Evolutionary conservation across 2,329 filamentous ascomycete species (phyloP).

Genomic region (Ophiostoma angusticollis): DNA sequence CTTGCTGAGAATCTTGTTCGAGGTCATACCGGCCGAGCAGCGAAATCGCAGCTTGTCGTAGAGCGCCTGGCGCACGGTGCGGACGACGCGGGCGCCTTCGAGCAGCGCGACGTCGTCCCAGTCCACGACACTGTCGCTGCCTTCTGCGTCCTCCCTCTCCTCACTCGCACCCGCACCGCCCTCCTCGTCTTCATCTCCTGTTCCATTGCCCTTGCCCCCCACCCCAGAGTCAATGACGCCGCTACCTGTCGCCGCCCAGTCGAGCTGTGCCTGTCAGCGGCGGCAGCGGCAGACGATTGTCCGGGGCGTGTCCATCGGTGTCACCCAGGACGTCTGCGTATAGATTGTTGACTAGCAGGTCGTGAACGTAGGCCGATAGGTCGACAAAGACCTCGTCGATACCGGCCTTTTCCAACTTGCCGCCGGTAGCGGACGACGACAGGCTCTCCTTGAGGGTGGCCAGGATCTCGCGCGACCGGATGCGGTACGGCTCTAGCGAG

Average conservation of each 20-base stretch:
- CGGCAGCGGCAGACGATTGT: slow-evolving; percentile 64
- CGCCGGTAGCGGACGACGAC: slow-evolving; percentile 30
- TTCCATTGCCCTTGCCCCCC: not conserved
- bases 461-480: slow-evolving; percentile 73
- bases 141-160: too few relatives aligned
- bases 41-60: slow-evolving; percentile 67
- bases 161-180: not conserved
- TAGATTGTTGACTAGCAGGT: slow-evolving; percentile 51
- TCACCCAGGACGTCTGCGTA: slow-evolving; percentile 56
- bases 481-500: slow-evolving; percentile 80
- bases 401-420: slow-evolving; percentile 78
- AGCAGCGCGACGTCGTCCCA: slow-evolving; percentile 91
- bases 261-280: slow-evolving; percentile 16
- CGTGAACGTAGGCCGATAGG: slow-evolving; percentile 71
- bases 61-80: slow-evolving; percentile 57
- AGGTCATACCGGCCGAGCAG: slow-evolving; percentile 77
- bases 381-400: slow-evolving; percentile 96
- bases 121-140: slow-evolving; percentile 64
- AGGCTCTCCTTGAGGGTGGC: slow-evolving; percentile 62
- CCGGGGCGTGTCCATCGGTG: slow-evolving; percentile 54
- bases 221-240: slow-evolving; percentile 8
- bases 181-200: not conserved
- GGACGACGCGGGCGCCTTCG: slow-evolving; percentile 79
- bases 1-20: slow-evolving; percentile 90
- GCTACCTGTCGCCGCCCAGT: slow-evolving; percentile 12